Evolutionary conservation across 192 early-diverging fungal species (phyloP), one percentile per base, ranked within the genome.

Genomic region (Dissophora ornata): DNA sequence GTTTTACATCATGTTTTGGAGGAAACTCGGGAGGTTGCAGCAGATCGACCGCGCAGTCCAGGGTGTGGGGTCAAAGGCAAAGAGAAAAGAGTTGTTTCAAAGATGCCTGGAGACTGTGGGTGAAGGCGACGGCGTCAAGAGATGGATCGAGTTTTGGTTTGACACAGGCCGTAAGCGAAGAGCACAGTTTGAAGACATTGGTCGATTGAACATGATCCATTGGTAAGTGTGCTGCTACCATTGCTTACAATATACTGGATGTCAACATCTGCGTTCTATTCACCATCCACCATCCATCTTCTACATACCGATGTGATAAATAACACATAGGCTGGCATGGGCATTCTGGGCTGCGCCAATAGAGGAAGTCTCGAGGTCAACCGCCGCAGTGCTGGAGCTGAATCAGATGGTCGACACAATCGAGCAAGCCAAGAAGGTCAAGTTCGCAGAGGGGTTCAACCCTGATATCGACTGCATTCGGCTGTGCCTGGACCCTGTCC

Each of bases 301-400:
- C n/a, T n/a, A n/a, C n/a, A n/a, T n/a, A n/a, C n/a, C n/a, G n/a
- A n/a, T n/a, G n/a, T n/a, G n/a, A n/a, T n/a, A n/a, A n/a, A n/a
- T n/a, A n/a, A n/a, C n/a, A n/a, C n/a, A n/a, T 74, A 86, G 85
- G 85, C 57, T 84, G 55, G 79, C 83, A 48, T 84, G 85, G 80
- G 71, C 83, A 30, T 83, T 84, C 40, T 86, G 83, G 81, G 56
- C 69, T 19, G 64, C 61, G 19, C 26, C 69, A 2, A 34, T 82
- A 2, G 70, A 82, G 29, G 16, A 55, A 13, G 77, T 84, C 7
- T 41, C 22, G 18, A 21, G 62, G 1, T 77, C 77, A 19, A 22
- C 62, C 1, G 45, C 61, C 34, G 63, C 62, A 13, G 40, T 57
- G 15, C 48, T 53, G n/a, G 85, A 84, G 22, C 30, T 86, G 24